Conservation (phyloP, 495 filamentous ascomycete genomes). For the Stereocaulon alpinum region DNA sequence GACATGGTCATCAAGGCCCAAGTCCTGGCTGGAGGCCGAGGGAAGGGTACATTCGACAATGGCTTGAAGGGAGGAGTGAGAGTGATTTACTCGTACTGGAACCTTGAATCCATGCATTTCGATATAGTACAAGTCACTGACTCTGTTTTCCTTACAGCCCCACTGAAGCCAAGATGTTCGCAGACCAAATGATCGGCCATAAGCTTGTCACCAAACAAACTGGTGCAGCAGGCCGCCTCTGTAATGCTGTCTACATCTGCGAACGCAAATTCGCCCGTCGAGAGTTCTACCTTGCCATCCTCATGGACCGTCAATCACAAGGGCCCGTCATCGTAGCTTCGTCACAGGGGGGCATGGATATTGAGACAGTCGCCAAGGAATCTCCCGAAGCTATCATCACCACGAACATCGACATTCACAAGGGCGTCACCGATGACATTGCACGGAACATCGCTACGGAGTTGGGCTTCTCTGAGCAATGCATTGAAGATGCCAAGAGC, state of each 20-base stretch:
- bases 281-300: conserved; percentile 96
- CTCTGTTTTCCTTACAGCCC: conserved; percentile 34
- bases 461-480: conserved; percentile 94
- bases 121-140: conserved; percentile 20
- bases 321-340: conserved; percentile 92
- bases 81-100: conserved; percentile 84
- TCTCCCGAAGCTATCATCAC: conserved; percentile 90
- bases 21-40: conserved; percentile 92
- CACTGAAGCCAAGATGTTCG: conserved; percentile 91
- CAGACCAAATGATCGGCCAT: conserved; percentile 98
- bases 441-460: conserved; percentile 81
- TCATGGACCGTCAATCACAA: conserved; percentile 93
- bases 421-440: conserved; percentile 90
- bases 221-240: conserved; percentile 78
- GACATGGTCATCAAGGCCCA: conserved; percentile 99
- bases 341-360: conserved; percentile 98
- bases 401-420: conserved; percentile 85
- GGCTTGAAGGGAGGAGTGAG: conserved; percentile 97
- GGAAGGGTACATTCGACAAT: conserved; percentile 96
- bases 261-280: conserved; percentile 98
- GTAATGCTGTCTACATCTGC: conserved; percentile 94
- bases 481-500: conserved; percentile 84
- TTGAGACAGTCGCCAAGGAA: conserved; percentile 96
- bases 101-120: not conserved
- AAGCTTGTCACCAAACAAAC: conserved; percentile 99